A percentile compares a stretch with the other conserved stretches of the same genome.
Evolutionary conservation across 2,329 filamentous ascomycete species (phyloP).

Genomic region (Trichocomaceae sp.): DNA sequence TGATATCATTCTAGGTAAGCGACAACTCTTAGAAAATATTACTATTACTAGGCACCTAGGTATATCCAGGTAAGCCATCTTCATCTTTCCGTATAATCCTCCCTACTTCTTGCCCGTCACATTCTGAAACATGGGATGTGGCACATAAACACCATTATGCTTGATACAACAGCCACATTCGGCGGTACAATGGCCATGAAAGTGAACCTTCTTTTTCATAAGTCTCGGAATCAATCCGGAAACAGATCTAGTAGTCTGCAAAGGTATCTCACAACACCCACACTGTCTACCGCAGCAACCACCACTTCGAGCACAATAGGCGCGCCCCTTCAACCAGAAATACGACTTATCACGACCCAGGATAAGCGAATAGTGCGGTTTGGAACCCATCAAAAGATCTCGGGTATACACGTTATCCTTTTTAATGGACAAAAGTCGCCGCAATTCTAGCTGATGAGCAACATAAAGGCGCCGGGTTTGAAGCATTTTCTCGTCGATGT

Average conservation of each 20-base stretch:
- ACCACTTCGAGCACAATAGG: conserved; percentile 5
- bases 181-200: conserved; percentile 3
- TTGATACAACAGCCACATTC: conserved; percentile 7
- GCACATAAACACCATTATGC: conserved; percentile 1
- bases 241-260: neutral
- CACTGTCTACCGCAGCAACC: conserved; percentile 10
- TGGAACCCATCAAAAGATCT: conserved; percentile 1
- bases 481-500: conserved; percentile 2
- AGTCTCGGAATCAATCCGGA: neutral
- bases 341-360: conserved; percentile 7
- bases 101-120: no score
- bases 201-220: neutral
- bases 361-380: conserved; percentile 2
- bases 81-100: no score
- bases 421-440: neutral
- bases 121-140: conserved; percentile 4
- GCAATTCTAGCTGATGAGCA: conserved; percentile 4
- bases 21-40: no score
- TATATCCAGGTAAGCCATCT: no score
- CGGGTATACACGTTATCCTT: neutral
- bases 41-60: no score
- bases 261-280: conserved; percentile 8
- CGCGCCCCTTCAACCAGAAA: conserved; percentile 1
- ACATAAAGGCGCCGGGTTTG: neutral
- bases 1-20: no score